phyloP scores from a whole-genome alignment of 192 early-diverging fungal genomes.

The Coemansia pectinata region DNA sequence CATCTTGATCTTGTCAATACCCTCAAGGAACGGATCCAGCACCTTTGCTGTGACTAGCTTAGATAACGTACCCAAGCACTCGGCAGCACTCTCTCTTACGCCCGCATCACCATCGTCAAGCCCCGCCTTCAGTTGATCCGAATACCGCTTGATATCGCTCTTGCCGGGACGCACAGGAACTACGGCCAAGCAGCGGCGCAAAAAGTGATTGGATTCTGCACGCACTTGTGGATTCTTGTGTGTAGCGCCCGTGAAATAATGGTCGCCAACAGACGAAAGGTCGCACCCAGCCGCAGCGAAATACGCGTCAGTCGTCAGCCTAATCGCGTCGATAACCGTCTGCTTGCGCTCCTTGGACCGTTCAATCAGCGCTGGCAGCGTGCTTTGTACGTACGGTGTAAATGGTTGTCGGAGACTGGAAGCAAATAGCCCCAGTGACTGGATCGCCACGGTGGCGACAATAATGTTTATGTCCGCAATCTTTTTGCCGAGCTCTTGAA shows the following conservation, averaged over 20 bases:
- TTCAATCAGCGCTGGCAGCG: slow-evolving; percentile 75
- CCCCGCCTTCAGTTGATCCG: slow-evolving; percentile 74
- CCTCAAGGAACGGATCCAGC: slow-evolving; percentile 72
- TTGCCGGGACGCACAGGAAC: slow-evolving; percentile 72
- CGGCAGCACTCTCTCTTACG: slow-evolving; percentile 81
- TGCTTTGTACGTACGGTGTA: slow-evolving; percentile 72
- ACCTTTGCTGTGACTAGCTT: slow-evolving; percentile 81
- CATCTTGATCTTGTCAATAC: slow-evolving; percentile 84
- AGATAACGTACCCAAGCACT: slow-evolving; percentile 88
- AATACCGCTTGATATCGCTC: slow-evolving; percentile 74
- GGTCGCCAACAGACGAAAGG: slow-evolving; percentile 72
- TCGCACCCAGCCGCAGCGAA: slow-evolving; percentile 60
- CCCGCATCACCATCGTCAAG: slow-evolving; percentile 82
- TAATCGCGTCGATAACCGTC: slow-evolving; percentile 81
- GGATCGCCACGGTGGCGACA: slow-evolving; percentile 75
- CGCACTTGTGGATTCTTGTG: slow-evolving; percentile 97
- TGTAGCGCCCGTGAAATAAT: slow-evolving; percentile 62
- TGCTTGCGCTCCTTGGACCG: slow-evolving; percentile 95
- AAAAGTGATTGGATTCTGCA: slow-evolving; percentile 71
- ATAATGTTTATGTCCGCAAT: slow-evolving; percentile 88
- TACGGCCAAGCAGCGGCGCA: slow-evolving; percentile 74
- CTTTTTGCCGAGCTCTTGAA: slow-evolving; percentile 81
- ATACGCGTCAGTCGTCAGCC: slow-evolving; percentile 80
- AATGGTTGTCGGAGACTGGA: slow-evolving; percentile 77
- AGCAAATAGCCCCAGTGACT: slow-evolving; percentile 82